Evolutionary conservation across 768 basidiomycete species (phyloP).

Genomic region (Zangia roseola): DNA sequence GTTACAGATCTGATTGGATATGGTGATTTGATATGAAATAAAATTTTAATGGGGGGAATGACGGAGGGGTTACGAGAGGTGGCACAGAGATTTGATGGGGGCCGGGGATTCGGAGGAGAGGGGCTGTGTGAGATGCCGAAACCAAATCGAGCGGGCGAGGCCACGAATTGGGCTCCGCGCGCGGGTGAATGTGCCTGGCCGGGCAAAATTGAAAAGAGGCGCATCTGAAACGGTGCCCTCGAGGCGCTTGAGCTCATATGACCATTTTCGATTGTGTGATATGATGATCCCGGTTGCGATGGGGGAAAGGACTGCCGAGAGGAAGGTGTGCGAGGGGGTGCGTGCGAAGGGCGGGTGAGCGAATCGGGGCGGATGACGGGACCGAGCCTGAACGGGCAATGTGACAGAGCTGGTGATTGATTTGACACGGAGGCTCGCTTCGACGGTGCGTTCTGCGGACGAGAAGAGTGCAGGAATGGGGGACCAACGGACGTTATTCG

Average conservation of each 20-base stretch:
- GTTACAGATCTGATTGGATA: conserved; percentile 15
- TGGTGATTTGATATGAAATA: conserved; percentile 7
- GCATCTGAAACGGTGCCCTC: conserved; percentile 33
- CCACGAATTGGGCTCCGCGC: conserved; percentile 25
- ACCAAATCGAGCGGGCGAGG: conserved; percentile 23
- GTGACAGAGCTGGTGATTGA: background rate
- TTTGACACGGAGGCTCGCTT: conserved; percentile 17
- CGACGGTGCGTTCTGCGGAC: conserved; percentile 15
- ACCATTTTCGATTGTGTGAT: conserved; percentile 19
- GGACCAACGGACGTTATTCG: conserved; percentile 30
- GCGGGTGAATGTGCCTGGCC: conserved; percentile 23
- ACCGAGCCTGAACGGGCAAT: conserved; percentile 6
- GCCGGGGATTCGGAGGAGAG: conserved; percentile 10
- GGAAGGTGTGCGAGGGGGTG: background rate
- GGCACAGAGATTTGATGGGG: conserved; percentile 11
- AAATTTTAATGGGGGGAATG: conserved; percentile 6
- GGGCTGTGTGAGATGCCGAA: conserved; percentile 24
- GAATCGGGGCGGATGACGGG: conserved; percentile 6
- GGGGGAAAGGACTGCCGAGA: background rate
- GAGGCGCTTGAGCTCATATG: conserved; percentile 25
- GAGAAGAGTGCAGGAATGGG: background rate
- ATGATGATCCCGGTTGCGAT: conserved; percentile 24
- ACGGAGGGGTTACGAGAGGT: conserved; percentile 24
- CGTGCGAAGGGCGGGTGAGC: too few relatives aligned
- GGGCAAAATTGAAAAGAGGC: conserved; percentile 23